Evolutionary conservation across 164 flowering plant genomes (phyloP).

Genomic region (Macadamia tetraphylla): DNA sequence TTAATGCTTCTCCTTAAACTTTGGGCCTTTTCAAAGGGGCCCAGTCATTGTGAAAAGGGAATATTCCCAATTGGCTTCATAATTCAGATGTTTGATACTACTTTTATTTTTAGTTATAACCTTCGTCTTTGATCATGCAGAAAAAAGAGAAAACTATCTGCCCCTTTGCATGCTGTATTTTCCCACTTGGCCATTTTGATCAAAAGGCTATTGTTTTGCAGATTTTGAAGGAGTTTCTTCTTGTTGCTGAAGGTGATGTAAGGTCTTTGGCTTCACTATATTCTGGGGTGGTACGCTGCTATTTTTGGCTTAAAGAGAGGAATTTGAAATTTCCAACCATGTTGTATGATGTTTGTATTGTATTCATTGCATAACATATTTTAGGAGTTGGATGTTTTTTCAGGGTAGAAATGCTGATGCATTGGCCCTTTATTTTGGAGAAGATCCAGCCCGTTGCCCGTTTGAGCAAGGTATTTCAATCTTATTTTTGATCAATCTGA

Average conservation of each 20-base stretch:
- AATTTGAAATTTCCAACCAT: not conserved
- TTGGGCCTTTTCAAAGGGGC: no score
- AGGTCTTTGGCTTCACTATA: constrained; percentile 80
- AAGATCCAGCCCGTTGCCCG: constrained; percentile 89
- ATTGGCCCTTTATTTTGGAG: constrained; percentile 85
- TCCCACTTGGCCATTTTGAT: no score
- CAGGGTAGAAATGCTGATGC: constrained; percentile 97
- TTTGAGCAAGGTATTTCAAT: constrained; percentile 82
- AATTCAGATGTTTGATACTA: no score
- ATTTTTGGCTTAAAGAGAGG: not conserved
- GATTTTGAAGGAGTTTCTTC: constrained; percentile 79
- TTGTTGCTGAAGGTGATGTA: constrained; percentile 81
- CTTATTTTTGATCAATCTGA: not conserved
- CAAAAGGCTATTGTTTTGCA: constrained; percentile 16
- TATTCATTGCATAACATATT: not conserved
- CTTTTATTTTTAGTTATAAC: no score
- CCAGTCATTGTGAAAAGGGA: no score
- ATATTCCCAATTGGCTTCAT: no score
- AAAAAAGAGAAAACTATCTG: no score
- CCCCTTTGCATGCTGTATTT: no score
- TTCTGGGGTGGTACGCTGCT: constrained; percentile 73
- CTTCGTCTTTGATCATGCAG: no score
- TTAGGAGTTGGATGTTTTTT: constrained; percentile 6
- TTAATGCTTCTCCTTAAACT: no score
- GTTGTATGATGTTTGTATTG: not conserved